Evolutionary conservation across 1,139 yeast genomes (phyloP), one percentile per base, ranked within the genome.

Genomic region (Pichia sp.): DNA sequence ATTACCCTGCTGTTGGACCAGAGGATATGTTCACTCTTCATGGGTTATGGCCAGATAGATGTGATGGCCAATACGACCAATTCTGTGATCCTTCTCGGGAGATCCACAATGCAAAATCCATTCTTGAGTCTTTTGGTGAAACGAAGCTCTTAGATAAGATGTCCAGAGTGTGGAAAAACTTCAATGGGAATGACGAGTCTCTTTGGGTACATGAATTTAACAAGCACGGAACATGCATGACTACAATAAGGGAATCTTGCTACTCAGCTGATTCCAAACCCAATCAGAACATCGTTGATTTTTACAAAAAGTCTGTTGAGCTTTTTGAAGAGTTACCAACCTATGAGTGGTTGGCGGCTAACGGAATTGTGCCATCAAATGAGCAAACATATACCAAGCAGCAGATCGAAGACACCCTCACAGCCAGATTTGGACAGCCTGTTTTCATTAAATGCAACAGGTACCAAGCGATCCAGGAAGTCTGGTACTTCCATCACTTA

Each of bases 181-280:
- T 78, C 69, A 82, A 82, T 57, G 93, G 95, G 1, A 67, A 78
- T 57, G 97, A 90, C 67, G 89, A 83, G 58, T 72, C 79, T 26
- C 75, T 93, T 54, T 93, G 99, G 98, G 77, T 82, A 32, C 98
- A 93, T 69, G 99, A 93, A 71, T 93, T 81, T 76, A 92, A 92
- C 73, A 93, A 93, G 70, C 99, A 93, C 67, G 98, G 93, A 4
- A 90, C 97, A 0, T 93, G 98, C 70, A 83, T 92, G 73, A 80
- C 84, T 42, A 90, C 97, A 0, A 75, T 92, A 51, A 79, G 79
- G 53, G 90, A 96, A 3, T 61, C 68, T 1, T 93, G 98, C 67
- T 90, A 89, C 67, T 64, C 62, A 8, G 58, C 62, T 29, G 50
- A 61, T n/a, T 70, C 67, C 51, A 69, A 70, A 36, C 67, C 76